Evolutionary conservation across 2,329 filamentous ascomycete species (phyloP).

Genomic region (Apiospora arundinis): DNA sequence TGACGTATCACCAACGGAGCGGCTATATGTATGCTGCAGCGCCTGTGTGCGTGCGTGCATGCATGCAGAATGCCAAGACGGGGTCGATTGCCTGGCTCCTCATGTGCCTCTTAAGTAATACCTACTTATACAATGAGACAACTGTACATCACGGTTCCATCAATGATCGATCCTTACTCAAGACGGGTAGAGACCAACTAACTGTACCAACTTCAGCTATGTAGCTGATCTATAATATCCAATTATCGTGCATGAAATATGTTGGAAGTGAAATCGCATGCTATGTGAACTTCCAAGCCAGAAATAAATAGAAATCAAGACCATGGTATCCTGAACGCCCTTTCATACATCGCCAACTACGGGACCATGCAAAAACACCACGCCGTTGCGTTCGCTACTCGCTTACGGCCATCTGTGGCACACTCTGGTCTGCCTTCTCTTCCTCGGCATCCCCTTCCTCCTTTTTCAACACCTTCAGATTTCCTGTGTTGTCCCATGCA

Average conservation of each 20-base stretch:
- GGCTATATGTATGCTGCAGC: background rate
- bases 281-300: background rate
- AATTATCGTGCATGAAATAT: background rate
- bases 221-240: background rate
- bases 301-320: background rate
- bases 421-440: background rate
- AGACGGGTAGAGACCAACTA: too few species aligned
- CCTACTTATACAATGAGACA: too few species aligned
- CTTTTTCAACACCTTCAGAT: slow-evolving; percentile 47
- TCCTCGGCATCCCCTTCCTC: background rate
- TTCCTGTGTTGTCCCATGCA: slow-evolving; percentile 58
- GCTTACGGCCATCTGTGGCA: background rate
- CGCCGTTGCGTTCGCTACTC: background rate
- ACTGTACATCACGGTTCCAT: too few species aligned
- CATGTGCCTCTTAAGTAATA: too few species aligned
- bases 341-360: background rate
- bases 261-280: background rate
- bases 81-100: background rate
- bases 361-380: background rate
- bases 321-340: background rate
- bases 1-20: background rate
- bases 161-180: too few species aligned
- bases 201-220: background rate
- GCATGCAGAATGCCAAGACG: background rate
- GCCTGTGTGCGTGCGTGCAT: background rate